Evolutionary conservation across 2,329 filamentous ascomycete species (phyloP).

Genomic region (Fusarium verrucosum): DNA sequence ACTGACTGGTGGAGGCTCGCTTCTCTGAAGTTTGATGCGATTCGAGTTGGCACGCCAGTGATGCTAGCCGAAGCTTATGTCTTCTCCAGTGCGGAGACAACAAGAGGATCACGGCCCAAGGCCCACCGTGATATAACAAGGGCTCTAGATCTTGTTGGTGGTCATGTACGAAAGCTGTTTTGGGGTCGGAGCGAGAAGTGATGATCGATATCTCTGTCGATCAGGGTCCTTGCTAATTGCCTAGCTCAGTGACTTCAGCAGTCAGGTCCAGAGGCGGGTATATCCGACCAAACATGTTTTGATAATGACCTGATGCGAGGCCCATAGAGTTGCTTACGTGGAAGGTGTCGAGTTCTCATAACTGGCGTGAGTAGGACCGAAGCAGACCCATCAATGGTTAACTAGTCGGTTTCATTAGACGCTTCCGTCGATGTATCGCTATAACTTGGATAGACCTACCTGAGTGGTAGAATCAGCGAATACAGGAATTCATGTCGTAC

Average conservation of each 20-base stretch:
- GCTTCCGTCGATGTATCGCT: slow-evolving; percentile 5
- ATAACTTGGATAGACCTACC: background rate
- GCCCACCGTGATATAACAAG: background rate
- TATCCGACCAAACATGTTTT: slow-evolving; percentile 3
- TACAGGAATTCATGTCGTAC: background rate
- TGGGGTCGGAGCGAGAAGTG: background rate
- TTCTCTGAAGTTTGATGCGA: slow-evolving; percentile 6
- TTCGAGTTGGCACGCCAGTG: slow-evolving; percentile 5
- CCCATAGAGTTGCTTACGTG: slow-evolving; percentile 1
- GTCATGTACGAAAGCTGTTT: background rate
- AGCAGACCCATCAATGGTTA: background rate
- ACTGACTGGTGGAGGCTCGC: background rate
- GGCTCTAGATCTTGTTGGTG: background rate
- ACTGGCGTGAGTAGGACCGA: slow-evolving; percentile 28
- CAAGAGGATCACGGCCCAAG: background rate
- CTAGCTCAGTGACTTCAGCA: background rate
- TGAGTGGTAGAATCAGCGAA: background rate
- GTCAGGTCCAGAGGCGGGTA: slow-evolving; percentile 3
- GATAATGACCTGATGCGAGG: slow-evolving; percentile 5
- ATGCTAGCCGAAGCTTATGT: slow-evolving; percentile 33
- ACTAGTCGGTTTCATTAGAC: background rate
- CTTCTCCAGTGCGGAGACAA: slow-evolving; percentile 18
- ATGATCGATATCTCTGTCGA: slow-evolving; percentile 17
- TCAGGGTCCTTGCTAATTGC: slow-evolving; percentile 31
- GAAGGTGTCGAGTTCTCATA: slow-evolving; percentile 7